Conservation (phyloP, 2,329 filamentous ascomycete species). For the Basipetospora chlamydospora region DNA sequence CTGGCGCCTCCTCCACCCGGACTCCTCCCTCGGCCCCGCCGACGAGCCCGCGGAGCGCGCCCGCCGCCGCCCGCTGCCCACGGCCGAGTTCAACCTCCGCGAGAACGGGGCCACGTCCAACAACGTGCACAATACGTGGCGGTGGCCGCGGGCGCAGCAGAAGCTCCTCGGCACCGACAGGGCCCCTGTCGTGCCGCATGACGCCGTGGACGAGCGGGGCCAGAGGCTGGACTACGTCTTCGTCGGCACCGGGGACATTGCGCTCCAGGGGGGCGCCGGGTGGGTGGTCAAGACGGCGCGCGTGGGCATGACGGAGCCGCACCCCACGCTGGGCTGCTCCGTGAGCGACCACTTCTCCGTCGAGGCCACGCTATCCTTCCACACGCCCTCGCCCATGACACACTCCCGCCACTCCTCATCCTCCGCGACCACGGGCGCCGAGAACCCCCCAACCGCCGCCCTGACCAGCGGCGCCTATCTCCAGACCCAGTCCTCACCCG, state of each 20-base stretch:
- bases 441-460: constrained; percentile 7
- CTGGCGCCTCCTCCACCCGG: constrained; percentile 73
- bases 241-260: constrained; percentile 38
- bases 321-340: constrained; percentile 69
- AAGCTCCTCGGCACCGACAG: constrained; percentile 45
- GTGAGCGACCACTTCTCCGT: constrained; percentile 93
- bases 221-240: constrained; percentile 95
- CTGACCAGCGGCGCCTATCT: constrained; percentile 24
- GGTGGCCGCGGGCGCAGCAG: constrained; percentile 62
- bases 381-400: constrained; percentile 21
- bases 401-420: no score
- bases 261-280: constrained; percentile 17
- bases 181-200: constrained; percentile 39
- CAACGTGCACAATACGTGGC: constrained; percentile 79
- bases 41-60: constrained; percentile 52
- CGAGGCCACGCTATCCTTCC: constrained; percentile 55
- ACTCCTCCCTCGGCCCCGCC: constrained; percentile 65
- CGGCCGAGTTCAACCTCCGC: constrained; percentile 60
- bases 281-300: constrained; percentile 60
- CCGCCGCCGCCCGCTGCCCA: constrained; percentile 53
- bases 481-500: constrained; percentile 16
- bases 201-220: constrained; percentile 56
- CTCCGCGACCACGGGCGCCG: constrained; percentile 8
- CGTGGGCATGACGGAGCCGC: constrained; percentile 69
- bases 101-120: constrained; percentile 84